phyloP scores from a whole-genome alignment of 1,284 basidiomycete genomes.

The Sutorius eximius region DNA sequence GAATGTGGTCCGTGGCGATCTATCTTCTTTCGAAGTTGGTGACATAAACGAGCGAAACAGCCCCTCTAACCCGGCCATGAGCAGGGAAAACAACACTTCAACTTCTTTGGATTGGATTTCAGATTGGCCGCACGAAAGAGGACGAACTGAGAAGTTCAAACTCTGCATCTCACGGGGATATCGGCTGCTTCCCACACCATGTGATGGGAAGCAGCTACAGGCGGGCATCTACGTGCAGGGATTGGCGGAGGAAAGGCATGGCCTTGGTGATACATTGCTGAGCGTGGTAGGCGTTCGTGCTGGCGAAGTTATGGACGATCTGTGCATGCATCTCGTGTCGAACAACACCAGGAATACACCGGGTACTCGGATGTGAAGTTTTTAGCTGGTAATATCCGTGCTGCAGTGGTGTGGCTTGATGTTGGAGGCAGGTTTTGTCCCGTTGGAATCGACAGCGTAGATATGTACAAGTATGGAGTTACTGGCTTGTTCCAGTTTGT shows the following conservation, averaged over 20 bases:
- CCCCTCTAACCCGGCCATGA: conserved; percentile 9
- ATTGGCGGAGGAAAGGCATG: conserved; percentile 56
- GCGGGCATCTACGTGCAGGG: conserved; percentile 58
- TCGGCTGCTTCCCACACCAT: conserved; percentile 39
- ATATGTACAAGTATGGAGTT: too few relatives aligned
- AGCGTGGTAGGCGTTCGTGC: conserved; percentile 52
- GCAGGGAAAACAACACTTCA: conserved; percentile 30
- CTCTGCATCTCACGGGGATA: conserved; percentile 49
- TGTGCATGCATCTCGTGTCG: conserved; percentile 22
- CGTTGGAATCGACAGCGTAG: not conserved
- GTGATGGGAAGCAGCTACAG: conserved; percentile 24
- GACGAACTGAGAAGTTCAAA: conserved; percentile 33
- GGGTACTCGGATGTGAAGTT: conserved; percentile 5
- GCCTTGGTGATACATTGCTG: conserved; percentile 56
- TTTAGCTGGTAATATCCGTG: not conserved
- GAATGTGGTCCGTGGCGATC: not conserved
- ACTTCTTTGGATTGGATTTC: conserved; percentile 32
- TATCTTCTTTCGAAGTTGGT: conserved; percentile 1
- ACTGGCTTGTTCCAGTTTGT: not conserved
- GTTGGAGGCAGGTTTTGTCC: not conserved
- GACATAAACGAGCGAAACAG: not conserved
- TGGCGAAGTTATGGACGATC: conserved; percentile 50
- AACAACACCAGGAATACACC: not conserved
- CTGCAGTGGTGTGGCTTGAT: not conserved
- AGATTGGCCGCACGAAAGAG: conserved; percentile 17